Evolutionary conservation across 306 rosid genomes (phyloP).

Genomic region (Medicago arabica): DNA sequence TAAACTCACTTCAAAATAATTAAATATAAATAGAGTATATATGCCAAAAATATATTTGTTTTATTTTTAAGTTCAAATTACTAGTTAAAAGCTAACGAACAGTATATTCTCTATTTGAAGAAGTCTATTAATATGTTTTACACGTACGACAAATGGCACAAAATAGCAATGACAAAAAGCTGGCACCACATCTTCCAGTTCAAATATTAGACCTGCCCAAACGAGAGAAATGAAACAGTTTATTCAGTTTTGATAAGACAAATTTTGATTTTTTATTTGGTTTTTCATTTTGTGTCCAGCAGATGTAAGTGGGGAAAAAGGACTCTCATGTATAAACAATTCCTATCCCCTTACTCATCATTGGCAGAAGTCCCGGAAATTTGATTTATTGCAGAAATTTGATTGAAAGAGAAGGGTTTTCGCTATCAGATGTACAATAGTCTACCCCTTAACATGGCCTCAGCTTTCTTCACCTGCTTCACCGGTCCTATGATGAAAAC

Average conservation of each 20-base stretch:
- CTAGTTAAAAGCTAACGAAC: neutral
- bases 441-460: slow-evolving; percentile 95
- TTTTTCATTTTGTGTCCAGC: slow-evolving; percentile 10
- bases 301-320: slow-evolving; percentile 29
- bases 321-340: slow-evolving; percentile 28
- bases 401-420: slow-evolving; percentile 33
- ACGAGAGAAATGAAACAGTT: slow-evolving; percentile 15
- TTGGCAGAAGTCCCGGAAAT: slow-evolving; percentile 40
- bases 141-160: neutral
- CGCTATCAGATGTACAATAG: slow-evolving; percentile 60
- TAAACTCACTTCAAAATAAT: no score
- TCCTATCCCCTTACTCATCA: slow-evolving; percentile 28
- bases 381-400: slow-evolving; percentile 34
- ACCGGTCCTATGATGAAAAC: slow-evolving; percentile 87
- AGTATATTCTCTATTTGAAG: slow-evolving; percentile 9
- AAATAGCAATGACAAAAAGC: neutral
- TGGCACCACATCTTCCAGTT: neutral
- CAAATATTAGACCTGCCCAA: neutral
- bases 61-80: neutral
- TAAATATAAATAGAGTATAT: no score
- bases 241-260: slow-evolving; percentile 26
- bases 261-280: neutral
- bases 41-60: no score
- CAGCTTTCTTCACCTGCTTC: slow-evolving; percentile 94
- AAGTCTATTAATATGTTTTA: neutral